These are phyloP conservation scores for Besnoitia besnoiti DNA, from an alignment of 169 alveolate species.

Conservation along the genomic window DNA sequence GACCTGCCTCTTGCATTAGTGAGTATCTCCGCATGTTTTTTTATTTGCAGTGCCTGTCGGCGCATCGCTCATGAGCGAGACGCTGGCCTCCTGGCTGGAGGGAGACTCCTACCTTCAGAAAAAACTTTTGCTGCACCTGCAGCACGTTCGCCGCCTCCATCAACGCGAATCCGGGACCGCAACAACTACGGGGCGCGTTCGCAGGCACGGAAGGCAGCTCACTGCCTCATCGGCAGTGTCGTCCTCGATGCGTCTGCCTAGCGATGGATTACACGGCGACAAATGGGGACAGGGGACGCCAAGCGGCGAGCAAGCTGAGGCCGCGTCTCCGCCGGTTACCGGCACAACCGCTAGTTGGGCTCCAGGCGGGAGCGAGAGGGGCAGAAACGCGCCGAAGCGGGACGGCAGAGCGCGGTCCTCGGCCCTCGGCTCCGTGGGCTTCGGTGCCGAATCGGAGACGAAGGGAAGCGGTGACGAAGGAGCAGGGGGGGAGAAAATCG, in stretches of 20 bases:
- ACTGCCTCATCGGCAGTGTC: no score
- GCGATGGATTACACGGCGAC: no score
- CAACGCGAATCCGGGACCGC: no score
- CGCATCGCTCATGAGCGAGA: constrained; percentile 21
- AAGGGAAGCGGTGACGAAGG: neutral
- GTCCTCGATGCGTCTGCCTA: no score
- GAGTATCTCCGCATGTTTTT: neutral
- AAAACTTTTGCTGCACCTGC: neutral
- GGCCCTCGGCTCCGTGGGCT: neutral
- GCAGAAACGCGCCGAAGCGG: neutral
- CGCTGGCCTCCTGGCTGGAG: constrained; percentile 35
- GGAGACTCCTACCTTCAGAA: constrained; percentile 17
- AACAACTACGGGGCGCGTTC: no score
- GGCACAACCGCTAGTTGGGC: constrained; percentile 14
- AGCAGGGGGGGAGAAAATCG: neutral
- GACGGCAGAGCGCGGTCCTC: neutral
- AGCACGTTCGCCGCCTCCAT: neutral
- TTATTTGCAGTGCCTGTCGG: neutral
- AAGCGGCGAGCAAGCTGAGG: no score
- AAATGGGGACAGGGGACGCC: neutral
- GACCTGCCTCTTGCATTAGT: no score
- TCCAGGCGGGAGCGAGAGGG: neutral
- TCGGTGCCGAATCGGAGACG: neutral
- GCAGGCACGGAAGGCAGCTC: no score
- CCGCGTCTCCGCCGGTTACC: neutral